Conservation (phyloP, 495 filamentous ascomycete genomes). For the Staphylotrichum tortipilum region DNA sequence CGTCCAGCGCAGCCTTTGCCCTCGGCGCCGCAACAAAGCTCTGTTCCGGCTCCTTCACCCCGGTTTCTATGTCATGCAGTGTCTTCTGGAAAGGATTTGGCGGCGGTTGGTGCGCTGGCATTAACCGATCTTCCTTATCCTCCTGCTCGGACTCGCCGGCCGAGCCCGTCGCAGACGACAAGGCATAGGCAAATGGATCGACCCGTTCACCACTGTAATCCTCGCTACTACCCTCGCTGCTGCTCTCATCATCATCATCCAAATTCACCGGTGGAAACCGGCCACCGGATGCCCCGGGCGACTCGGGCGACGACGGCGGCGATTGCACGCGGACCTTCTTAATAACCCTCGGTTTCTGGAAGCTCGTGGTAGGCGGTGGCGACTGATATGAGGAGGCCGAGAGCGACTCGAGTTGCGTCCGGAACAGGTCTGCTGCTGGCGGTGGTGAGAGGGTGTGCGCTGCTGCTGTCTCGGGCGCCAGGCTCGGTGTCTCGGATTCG, state of each 20-base stretch:
- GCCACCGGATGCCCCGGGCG: slow-evolving; percentile 21
- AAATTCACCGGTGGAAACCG: slow-evolving; percentile 25
- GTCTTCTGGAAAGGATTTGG: slow-evolving; percentile 46
- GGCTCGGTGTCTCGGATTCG: slow-evolving; percentile 8
- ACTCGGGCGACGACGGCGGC: slow-evolving; percentile 43
- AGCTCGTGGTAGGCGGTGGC: slow-evolving; percentile 30
- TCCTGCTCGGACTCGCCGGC: not conserved
- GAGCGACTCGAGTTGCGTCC: slow-evolving; percentile 19
- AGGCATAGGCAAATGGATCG: slow-evolving; percentile 20
- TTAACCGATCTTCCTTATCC: not conserved
- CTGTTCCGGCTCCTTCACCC: slow-evolving; percentile 13
- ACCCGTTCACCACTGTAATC: too few relatives aligned
- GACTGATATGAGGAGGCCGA: slow-evolving; percentile 23
- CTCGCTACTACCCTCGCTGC: slow-evolving; percentile 16
- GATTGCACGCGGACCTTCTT: slow-evolving; percentile 52
- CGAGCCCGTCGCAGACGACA: not conserved
- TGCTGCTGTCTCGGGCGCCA: slow-evolving; percentile 10
- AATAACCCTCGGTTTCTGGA: slow-evolving; percentile 39
- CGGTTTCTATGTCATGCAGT: slow-evolving; percentile 34
- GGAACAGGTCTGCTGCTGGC: slow-evolving; percentile 24
- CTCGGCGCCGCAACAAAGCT: slow-evolving; percentile 9
- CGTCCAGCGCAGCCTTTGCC: slow-evolving; percentile 44
- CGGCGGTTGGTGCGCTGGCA: slow-evolving; percentile 18
- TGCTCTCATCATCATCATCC: slow-evolving; percentile 17
- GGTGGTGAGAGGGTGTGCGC: slow-evolving; percentile 14